Evolutionary conservation across 768 basidiomycete genomes (phyloP).

Genomic region (Lentinula sp.): DNA sequence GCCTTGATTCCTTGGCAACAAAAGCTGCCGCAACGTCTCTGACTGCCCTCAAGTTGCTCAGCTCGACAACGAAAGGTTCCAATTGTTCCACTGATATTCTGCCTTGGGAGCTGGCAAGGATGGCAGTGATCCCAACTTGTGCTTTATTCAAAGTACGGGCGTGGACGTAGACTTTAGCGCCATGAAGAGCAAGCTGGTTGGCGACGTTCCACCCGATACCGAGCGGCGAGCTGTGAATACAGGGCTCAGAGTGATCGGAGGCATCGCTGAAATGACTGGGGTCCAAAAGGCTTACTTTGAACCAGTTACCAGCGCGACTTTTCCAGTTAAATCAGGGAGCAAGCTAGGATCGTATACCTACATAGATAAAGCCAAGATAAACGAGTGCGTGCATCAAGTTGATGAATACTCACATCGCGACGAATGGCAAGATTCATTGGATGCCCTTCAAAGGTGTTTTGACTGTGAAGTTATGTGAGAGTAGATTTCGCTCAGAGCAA

Average conservation of each 20-base stretch:
- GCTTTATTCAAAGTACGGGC: slow-evolving; percentile 5
- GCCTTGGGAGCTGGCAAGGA: not conserved
- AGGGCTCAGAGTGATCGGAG: not conserved
- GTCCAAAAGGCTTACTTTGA: slow-evolving; percentile 26
- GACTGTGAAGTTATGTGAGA: too few species aligned
- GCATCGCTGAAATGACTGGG: not conserved
- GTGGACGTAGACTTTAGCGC: slow-evolving; percentile 6
- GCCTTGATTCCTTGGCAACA: not conserved
- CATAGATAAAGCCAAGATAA: not conserved
- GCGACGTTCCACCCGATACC: slow-evolving; percentile 6
- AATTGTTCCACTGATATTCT: not conserved
- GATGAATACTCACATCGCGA: not conserved
- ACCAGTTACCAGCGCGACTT: slow-evolving; percentile 36
- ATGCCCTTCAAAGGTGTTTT: too few species aligned
- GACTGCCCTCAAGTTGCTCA: slow-evolving; percentile 1
- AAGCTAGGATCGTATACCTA: not conserved
- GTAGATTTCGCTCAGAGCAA: too few species aligned
- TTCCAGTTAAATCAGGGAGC: slow-evolving; percentile 28
- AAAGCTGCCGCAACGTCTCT: not conserved
- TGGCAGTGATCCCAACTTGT: not conserved
- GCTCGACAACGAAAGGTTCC: not conserved
- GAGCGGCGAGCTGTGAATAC: not conserved
- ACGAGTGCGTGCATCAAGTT: too few species aligned
- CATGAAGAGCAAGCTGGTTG: slow-evolving; percentile 6
- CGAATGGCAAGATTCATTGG: not conserved